Percentiles rank a stretch among this genome's conserved stretches.
Conservation (phyloP, 352 stramenopile genomes). For the Salisapilia sapeloensis region DNA sequence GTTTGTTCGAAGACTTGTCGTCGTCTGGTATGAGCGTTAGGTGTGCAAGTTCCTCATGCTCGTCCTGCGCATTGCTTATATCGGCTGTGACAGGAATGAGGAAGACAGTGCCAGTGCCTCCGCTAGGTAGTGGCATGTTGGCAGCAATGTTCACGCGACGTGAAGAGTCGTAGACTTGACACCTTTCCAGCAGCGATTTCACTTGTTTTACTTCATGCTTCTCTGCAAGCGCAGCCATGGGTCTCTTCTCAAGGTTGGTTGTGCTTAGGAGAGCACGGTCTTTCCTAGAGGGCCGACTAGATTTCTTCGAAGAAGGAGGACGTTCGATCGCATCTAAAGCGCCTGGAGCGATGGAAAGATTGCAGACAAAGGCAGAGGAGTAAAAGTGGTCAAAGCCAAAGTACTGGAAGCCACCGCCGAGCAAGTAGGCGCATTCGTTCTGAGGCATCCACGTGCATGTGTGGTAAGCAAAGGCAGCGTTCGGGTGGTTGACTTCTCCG, state of each 20-base stretch:
- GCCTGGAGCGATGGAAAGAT: conserved; percentile 22
- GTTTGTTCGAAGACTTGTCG: conserved; percentile 59
- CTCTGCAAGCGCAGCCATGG: conserved; percentile 14
- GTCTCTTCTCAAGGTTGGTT: conserved; percentile 1
- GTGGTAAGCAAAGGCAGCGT: conserved; percentile 33
- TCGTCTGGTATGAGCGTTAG: conserved; percentile 28
- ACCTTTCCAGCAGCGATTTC: conserved; percentile 57
- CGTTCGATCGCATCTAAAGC: conserved; percentile 7
- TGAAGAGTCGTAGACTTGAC: conserved; percentile 58
- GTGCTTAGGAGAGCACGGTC: not conserved
- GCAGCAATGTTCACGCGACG: conserved; percentile 41
- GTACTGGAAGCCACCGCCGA: conserved; percentile 66
- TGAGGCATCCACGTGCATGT: conserved; percentile 28
- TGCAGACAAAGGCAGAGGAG: conserved; percentile 35
- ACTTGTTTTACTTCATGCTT: conserved; percentile 58
- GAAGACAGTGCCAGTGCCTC: conserved; percentile 15
- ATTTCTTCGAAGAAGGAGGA: not conserved
- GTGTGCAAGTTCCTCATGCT: conserved; percentile 10
- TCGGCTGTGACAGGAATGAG: conserved; percentile 31
- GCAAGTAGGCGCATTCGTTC: conserved; percentile 20
- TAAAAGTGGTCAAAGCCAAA: conserved; percentile 78
- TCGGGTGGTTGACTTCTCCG: conserved; percentile 24
- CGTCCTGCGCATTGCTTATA: conserved; percentile 12
- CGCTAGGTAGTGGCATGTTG: conserved; percentile 3
- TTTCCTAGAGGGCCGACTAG: not conserved